Conservation (phyloP, 148 eudicot species). For the Vaccinium vitisidaea region DNA sequence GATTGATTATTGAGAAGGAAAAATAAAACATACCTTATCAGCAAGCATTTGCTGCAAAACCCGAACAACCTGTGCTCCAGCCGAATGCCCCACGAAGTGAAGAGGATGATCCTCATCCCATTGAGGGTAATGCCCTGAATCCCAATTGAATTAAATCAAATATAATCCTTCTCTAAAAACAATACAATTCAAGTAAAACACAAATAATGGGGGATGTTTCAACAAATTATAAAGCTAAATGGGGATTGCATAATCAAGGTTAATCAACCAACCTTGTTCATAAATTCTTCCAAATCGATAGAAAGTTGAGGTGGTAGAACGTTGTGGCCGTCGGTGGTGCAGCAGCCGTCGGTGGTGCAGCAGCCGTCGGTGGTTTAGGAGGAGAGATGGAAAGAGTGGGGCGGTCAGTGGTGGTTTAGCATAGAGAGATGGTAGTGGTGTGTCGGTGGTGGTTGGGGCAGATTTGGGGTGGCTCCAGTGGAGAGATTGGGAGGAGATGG, state of each 20-base stretch:
- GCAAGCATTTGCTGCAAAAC: constrained; percentile 97
- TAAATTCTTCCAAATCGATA: constrained; percentile 70
- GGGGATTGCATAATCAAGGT: not conserved
- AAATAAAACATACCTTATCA: constrained; percentile 57
- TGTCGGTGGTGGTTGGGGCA: too few species aligned
- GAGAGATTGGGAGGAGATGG: too few species aligned
- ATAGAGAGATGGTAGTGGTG: too few species aligned
- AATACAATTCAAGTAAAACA: not conserved
- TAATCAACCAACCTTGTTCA: constrained; percentile 52
- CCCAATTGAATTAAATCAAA: not conserved
- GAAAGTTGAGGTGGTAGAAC: too few species aligned
- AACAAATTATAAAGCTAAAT: not conserved
- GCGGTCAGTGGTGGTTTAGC: too few species aligned
- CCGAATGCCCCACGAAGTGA: constrained; percentile 96
- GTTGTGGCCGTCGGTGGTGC: too few species aligned
- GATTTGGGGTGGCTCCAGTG: too few species aligned
- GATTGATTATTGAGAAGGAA: not conserved
- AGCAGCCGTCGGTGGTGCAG: too few species aligned
- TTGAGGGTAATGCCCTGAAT: constrained; percentile 69
- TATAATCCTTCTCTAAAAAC: not conserved
- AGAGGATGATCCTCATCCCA: constrained; percentile 97
- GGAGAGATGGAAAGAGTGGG: too few species aligned
- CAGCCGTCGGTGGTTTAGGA: too few species aligned
- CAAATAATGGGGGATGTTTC: not conserved
- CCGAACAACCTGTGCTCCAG: constrained; percentile 90